Conservation (phyloP, 345 rosid genomes). For the Lepidium aucheri region DNA sequence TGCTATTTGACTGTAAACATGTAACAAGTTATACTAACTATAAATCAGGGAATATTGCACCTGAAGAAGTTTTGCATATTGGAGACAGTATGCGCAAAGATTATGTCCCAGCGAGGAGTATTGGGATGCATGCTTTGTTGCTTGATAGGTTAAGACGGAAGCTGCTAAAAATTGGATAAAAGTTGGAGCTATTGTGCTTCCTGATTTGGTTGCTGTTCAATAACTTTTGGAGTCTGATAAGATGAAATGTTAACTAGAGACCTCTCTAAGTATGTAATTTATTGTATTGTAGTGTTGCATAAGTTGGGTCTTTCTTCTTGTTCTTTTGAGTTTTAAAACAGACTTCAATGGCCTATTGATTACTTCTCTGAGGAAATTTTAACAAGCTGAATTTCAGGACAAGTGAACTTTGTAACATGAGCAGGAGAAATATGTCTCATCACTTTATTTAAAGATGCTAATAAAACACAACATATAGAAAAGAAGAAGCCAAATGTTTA, state of each 20-base stretch:
- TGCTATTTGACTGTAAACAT: too few relatives aligned
- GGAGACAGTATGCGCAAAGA: constrained; percentile 95
- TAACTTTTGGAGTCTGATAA: too few relatives aligned
- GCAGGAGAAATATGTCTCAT: not conserved
- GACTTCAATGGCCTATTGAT: not conserved
- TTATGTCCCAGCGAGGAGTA: constrained; percentile 68
- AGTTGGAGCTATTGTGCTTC: constrained; percentile 74
- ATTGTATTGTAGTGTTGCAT: too few relatives aligned
- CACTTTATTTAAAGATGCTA: not conserved
- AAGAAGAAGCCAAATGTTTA: not conserved
- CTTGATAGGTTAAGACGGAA: constrained; percentile 74
- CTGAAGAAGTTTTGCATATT: constrained; percentile 65
- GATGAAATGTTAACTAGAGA: too few relatives aligned
- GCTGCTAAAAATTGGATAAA: constrained; percentile 75
- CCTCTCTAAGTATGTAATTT: too few relatives aligned
- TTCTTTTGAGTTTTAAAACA: not conserved
- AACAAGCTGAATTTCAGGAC: not conserved
- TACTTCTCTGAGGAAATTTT: not conserved
- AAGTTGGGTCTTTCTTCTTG: not conserved
- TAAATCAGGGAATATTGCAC: constrained; percentile 68
- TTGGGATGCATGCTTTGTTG: constrained; percentile 86
- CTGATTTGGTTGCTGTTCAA: constrained; percentile 65
- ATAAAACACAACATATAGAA: constrained; percentile 4
- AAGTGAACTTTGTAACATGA: not conserved
- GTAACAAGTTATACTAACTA: too few relatives aligned